Base-by-base conservation (phyloP, 352 stramenopile genomes). In the Phytophthora constricta region DNA sequence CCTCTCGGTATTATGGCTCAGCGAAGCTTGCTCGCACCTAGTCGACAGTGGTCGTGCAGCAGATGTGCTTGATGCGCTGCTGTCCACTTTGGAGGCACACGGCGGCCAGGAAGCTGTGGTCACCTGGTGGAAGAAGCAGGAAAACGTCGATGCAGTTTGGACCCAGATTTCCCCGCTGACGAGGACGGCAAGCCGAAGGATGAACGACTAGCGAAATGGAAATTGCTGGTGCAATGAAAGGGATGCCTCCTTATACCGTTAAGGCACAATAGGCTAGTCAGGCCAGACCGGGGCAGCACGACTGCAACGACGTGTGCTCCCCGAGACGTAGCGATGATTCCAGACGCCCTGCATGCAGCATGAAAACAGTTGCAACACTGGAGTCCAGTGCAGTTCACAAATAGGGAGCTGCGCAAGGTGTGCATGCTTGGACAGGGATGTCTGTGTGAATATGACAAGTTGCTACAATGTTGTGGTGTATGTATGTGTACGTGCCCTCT, bases 111-210 rank as follows among this genome's bases (percentile, higher is more conserved):
- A 88, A 5, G 60, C 75, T 45, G 59, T 95, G 5, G 43, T 78
- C 2, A 55, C 65, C 23, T 92, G 84, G 86, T 91, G 84, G 86
- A 72, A 75, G 41, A 74, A 68, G 43, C 76, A 87, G 41, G 23
- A 45, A 1, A 55, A 81, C 22, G 20, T 45, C 9, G 61, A 80
- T 14, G 65, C 48, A 26, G 34, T 82, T 22, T 87, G 74, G 74
- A 65, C 62, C 50, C 72, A 69, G 19, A 55, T 76, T 41, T 65
- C 54, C 43, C 62, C 25, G 28, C 45, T 11, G 49, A 19, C 22
- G 58, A 53, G 26, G 58, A 68, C 16, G 47, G 13, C 26, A 60
- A 68, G 22, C 47, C 20, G 4, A 60, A 72, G 23, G 71, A 79
- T 55, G 58, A 70, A 51, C 62, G 68, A 56, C 37, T 79, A 42